phyloP scores from a whole-genome alignment of 2,329 filamentous ascomycete species.

The Fusarium sp. region DNA sequence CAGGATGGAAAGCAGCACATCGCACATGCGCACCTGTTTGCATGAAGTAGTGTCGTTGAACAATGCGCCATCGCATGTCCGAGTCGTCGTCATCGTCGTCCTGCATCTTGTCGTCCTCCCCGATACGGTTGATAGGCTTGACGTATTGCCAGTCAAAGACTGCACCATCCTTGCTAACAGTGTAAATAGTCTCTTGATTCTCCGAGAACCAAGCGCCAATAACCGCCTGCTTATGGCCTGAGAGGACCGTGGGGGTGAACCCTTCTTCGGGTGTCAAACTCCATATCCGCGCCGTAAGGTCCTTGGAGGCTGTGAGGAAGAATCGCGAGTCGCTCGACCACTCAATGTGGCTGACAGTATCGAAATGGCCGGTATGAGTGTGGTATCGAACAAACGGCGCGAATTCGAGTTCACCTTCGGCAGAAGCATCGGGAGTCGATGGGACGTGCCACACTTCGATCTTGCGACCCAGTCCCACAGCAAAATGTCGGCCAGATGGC shows the following conservation, averaged over 20 bases:
- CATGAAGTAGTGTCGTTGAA: conserved; percentile 92
- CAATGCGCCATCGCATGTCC: conserved; percentile 87
- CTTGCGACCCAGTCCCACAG: conserved; percentile 83
- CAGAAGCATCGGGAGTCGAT: conserved; percentile 81
- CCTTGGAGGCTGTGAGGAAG: conserved; percentile 90
- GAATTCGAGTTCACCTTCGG: conserved; percentile 87
- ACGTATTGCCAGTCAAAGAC: conserved; percentile 93
- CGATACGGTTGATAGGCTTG: conserved; percentile 63
- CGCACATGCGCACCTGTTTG: conserved; percentile 87
- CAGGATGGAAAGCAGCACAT: conserved; percentile 88
- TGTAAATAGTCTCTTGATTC: conserved; percentile 95
- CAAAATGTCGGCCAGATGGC: conserved; percentile 90
- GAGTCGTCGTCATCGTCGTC: conserved; percentile 66
- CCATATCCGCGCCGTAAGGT: conserved; percentile 94
- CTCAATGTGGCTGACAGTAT: conserved; percentile 83
- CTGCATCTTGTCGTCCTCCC: conserved; percentile 67
- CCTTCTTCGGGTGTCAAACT: conserved; percentile 86
- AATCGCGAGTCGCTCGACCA: conserved; percentile 98
- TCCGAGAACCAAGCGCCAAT: conserved; percentile 97
- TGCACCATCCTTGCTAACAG: conserved; percentile 96
- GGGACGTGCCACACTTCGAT: conserved; percentile 98
- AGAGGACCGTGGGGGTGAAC: conserved; percentile 87
- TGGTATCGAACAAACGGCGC: conserved; percentile 92
- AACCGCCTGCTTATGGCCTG: conserved; percentile 89
- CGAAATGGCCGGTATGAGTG: conserved; percentile 87